Evolutionary conservation across 78 protist species (phyloP), one percentile per base, ranked within the genome.

Genomic region (Parvularia atlantis): DNA sequence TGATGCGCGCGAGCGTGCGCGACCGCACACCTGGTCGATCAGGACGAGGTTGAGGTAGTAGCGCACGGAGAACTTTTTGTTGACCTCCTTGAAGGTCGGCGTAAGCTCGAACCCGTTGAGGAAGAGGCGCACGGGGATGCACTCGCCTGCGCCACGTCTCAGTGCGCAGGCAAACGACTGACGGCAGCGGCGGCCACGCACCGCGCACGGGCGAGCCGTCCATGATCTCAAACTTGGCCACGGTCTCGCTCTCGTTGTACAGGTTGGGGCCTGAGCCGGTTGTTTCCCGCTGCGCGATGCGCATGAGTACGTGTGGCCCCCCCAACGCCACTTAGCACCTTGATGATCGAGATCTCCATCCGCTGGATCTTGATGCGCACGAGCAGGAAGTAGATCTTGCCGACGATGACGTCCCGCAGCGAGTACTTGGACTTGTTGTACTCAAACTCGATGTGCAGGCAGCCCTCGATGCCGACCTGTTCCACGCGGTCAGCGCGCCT

Each of bases 401-500:
- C 97, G 20, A 71, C 75, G 33, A 94, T 83, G 2, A 84, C 95
- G 62, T 94, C 98, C 69, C 77, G 72, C 28, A 91, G 72, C 39
- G 89, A 60, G 41, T 80, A 84, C 77, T 91, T 92, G 44, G 95
- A 84, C 39, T 73, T 63, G 76, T 86, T 79, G 74, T 96, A 96
- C 76, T 96, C 97, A 62, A 96, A 94, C 78, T 96, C 98, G 39
- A 96, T 94, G 84, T 96, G 99, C 52, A 96, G 85, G 77, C 89
- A 83, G 70, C 92, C 96, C 68, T 91, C 96, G 28, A 94, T 90
- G 28, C 98, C 99, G 37, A 93, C 95, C 48, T 62, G 62, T 4
- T 10, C 9, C 46, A 41, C 19, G 46, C 46, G 46, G 46, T 41
- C 9, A 41, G 46, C 19, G 46, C 33, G 14, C 61, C 40, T 7